These are phyloP conservation scores for Geoglossum glabrum DNA, from an alignment of 495 filamentous ascomycete genomes.

Conservation along the genomic window DNA sequence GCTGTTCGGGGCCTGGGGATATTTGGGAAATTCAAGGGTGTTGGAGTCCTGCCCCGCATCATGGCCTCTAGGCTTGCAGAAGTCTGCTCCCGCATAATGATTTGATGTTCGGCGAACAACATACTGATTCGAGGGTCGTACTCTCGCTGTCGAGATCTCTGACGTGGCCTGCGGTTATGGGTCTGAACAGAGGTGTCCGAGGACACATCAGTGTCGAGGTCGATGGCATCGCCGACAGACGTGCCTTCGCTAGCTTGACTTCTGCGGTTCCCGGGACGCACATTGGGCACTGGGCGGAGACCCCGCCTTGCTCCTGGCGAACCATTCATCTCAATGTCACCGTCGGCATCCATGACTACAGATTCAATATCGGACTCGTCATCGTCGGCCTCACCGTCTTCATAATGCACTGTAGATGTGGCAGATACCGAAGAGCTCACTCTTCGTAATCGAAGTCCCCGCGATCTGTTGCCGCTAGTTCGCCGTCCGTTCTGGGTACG, in stretches of 20 bases:
- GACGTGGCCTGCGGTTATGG: conserved; percentile 44
- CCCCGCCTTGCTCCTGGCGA: neutral
- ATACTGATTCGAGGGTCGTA: conserved; percentile 4
- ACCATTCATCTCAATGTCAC: conserved; percentile 5
- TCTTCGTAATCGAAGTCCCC: neutral
- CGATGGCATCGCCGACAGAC: conserved; percentile 2
- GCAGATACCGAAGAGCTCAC: neutral
- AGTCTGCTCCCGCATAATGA: neutral
- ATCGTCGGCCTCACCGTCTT: conserved; percentile 4
- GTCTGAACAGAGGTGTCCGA: conserved; percentile 15
- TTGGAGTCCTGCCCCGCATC: neutral
- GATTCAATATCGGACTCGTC: conserved; percentile 3
- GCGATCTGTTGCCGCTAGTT: neutral
- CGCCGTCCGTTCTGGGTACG: neutral
- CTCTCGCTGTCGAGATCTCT: conserved; percentile 2
- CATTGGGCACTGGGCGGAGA: neutral
- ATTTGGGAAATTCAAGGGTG: neutral
- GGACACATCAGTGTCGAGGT: conserved; percentile 3
- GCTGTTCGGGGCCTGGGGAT: neutral
- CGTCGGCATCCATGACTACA: conserved; percentile 2
- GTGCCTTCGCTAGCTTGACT: neutral
- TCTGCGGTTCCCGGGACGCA: neutral
- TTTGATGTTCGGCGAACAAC: conserved; percentile 2
- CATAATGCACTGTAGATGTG: neutral
- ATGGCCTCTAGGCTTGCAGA: conserved; percentile 1